Evolutionary conservation across 257 asterid species (phyloP), one percentile per base, ranked within the genome.

Genomic region (Vinca minor): DNA sequence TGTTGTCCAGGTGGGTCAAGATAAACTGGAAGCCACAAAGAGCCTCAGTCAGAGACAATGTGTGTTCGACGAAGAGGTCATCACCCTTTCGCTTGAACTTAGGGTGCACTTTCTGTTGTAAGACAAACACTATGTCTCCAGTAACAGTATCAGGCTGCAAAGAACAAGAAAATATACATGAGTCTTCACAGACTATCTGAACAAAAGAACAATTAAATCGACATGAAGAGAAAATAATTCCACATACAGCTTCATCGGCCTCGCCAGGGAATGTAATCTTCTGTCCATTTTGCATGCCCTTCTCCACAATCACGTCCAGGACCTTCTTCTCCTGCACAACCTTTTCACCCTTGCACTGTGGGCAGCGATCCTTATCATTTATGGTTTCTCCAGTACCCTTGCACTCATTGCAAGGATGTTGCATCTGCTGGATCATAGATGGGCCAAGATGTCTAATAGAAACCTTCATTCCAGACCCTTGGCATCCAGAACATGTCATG

Each of bases 381-480:
- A 91, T 91, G 8, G 82, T 84, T 75, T 91, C 98, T 62, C 98
- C 98, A 11, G 96, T 88, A 39, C 98, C 98, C 68, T 86, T 83
- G 71, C 98, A 91, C 63, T 88, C 96, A 50, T 86, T 84, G 77
- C 98, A 91, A 67, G 93, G 82, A 45, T 87, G 96, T 77, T 90
- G 97, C 97, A 90, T 87, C 71, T 90, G 96, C 78, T 91, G 98
- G 59, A 88, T 86, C 98, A 91, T 91, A n/a, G 87, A 80, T 26
- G 96, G 98, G 57, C 98, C 98, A 31, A 91, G 84, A 14, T 88
- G 94, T 72, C 98, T 73, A 23, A 91, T 84, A 36, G 95, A 82
- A 49, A 91, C 91, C 66, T 88, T 91, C 95, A 91, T 79, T 36
- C 98, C 98, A 71, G 94, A 79, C 46, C 98, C 98, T 71, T 84